Evolutionary conservation across 2,329 filamentous ascomycete species (phyloP), one percentile per base, ranked within the genome.

Genomic region (Hymenotorrendiella dingleyae): DNA sequence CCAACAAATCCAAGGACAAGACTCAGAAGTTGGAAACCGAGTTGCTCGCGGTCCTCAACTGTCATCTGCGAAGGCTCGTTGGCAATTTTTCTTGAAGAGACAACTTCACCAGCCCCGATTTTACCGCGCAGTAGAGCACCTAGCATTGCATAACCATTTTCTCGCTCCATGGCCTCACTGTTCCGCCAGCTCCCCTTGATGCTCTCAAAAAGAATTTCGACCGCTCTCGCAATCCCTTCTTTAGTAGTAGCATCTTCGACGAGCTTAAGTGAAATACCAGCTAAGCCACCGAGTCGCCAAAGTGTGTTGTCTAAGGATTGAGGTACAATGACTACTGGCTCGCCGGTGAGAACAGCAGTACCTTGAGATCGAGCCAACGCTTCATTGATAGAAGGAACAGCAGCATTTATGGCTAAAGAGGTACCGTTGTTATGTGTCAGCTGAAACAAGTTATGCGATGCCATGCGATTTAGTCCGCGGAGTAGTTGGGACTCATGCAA

Each of bases 101-200:
- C 54, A 12, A 65, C 62, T 40, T 60, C 57, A 38, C 73, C 72
- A 36, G 57, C 54, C 4, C 84, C 84, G 23, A 95, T 71, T 62
- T 95, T 96, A 42, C 86, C 85, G 42, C 88, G 82, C 19, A 98
- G 67, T 14, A 97, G 73, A 63, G 89, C 80, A 29, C 85, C 85
- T 38, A 98, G 68, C 26, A 97, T 86, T 20, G 86, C 84, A 60
- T 96, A 98, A 0, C 91, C 94, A 54, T 94, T 93, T 46, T 94
- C 89, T 56, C 86, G 82, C 63, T 98, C 93, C 85, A 98, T 96
- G 20, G 93, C 90, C 62, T 98, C 94, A 54, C 93, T 97, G 53
- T 97, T 97, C 50, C 93, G 79, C 93, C 94, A 98, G 60, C 86
- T 97, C 50, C 86, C 84, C 52, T 86, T 84, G 37, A 96, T 85